A percentile compares a stretch with the other conserved stretches of the same genome.
These are phyloP conservation scores for Phaffomyces thermotolerans DNA, from an alignment of 805 yeast genomes.

Conservation along the genomic window DNA sequence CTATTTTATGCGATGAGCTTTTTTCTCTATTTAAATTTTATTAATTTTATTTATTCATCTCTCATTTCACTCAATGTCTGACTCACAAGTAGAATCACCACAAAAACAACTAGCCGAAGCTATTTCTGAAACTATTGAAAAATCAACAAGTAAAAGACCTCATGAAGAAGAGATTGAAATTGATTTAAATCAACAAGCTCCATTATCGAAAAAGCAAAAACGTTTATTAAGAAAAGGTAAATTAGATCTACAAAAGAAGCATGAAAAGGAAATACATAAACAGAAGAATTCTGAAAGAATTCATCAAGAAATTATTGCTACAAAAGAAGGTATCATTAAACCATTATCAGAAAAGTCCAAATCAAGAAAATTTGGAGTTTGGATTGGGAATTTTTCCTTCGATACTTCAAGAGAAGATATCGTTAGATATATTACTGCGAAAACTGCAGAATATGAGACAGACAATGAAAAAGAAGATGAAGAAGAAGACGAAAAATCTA, in stretches of 20 bases:
- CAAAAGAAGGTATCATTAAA: slow-evolving; percentile 19
- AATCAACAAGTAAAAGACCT: slow-evolving; percentile 9
- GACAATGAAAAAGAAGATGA: slow-evolving; percentile 18
- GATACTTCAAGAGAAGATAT: slow-evolving; percentile 76
- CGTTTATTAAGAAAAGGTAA: slow-evolving; percentile 78
- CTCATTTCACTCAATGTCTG: slow-evolving; percentile 1
- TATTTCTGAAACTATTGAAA: background rate
- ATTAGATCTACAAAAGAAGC: slow-evolving; percentile 48
- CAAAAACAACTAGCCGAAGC: background rate
- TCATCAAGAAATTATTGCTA: slow-evolving; percentile 18
- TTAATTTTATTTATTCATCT: background rate
- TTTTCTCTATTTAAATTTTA: background rate
- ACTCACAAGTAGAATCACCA: slow-evolving; percentile 1
- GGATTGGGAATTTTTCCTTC: slow-evolving; percentile 91
- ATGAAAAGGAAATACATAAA: slow-evolving; percentile 30
- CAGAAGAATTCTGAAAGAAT: slow-evolving; percentile 13
- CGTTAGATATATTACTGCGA: slow-evolving; percentile 52
- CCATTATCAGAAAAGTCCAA: background rate
- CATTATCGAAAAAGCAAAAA: slow-evolving; percentile 86
- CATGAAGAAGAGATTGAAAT: slow-evolving; percentile 46
- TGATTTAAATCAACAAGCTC: slow-evolving; percentile 62
- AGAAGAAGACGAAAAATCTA: no score
- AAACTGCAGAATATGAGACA: slow-evolving; percentile 38
- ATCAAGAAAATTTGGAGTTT: slow-evolving; percentile 55
- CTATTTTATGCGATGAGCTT: slow-evolving; percentile 5